A percentile compares a stretch with the other conserved stretches of the same genome.
Conservation (phyloP, 2,329 filamentous ascomycete genomes). For the Neofusicoccum parvum region DNA sequence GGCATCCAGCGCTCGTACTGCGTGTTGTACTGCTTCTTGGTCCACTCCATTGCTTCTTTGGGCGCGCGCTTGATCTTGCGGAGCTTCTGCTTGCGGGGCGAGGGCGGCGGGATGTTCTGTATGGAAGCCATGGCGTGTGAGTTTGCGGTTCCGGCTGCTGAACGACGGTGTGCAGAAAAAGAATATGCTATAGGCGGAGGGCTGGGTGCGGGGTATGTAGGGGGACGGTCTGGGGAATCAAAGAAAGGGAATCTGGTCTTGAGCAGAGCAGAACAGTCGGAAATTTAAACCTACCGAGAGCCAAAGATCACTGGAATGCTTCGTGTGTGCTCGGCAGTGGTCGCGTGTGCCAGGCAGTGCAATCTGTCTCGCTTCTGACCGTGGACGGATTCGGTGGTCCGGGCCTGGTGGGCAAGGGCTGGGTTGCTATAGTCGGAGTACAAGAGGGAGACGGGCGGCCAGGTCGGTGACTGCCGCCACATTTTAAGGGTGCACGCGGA, state of each 20-base stretch:
- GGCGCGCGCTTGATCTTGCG: conserved; percentile 1
- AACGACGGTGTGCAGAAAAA: not conserved
- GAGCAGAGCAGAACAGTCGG: not conserved
- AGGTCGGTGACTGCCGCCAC: conserved; percentile 13
- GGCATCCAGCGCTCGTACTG: conserved; percentile 77
- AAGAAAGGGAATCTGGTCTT: not conserved
- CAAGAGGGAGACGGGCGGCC: not conserved
- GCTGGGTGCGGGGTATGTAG: not conserved
- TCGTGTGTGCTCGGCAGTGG: conserved; percentile 8
- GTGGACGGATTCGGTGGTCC: not conserved
- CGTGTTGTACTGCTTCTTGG: conserved; percentile 66
- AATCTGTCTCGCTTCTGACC: conserved; percentile 12
- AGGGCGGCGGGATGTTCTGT: conserved; percentile 5
- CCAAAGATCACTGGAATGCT: not conserved
- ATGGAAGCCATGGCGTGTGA: not conserved
- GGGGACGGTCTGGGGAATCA: not conserved
- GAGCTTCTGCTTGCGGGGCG: conserved; percentile 8
- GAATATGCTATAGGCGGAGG: not conserved
- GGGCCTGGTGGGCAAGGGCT: not conserved
- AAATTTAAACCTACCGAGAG: conserved; percentile 1
- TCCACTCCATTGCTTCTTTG: conserved; percentile 46
- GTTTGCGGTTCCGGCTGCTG: not conserved
- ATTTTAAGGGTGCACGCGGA: conserved; percentile 12
- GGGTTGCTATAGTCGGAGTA: not conserved
- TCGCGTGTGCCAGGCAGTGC: conserved; percentile 8